Conservation (phyloP, 2,329 filamentous ascomycete genomes). For the Beauveria bassiana region DNA sequence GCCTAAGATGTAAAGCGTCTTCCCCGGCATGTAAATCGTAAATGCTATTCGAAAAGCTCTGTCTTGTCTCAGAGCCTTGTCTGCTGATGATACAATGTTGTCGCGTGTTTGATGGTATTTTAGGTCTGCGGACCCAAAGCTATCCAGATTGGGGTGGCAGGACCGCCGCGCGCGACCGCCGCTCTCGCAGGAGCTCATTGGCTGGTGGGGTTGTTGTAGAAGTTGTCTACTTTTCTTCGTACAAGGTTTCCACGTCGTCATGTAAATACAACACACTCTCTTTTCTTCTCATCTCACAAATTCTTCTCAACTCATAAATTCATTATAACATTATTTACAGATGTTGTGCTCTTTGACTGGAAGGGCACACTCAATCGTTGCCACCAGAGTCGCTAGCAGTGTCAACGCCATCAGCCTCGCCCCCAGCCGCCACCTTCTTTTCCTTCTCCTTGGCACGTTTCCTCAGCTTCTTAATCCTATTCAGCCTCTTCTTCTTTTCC, state of each 20-base stretch:
- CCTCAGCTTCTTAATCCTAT: constrained; percentile 34
- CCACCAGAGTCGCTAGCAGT: constrained; percentile 17
- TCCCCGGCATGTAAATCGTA: neutral
- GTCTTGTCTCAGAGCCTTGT: neutral
- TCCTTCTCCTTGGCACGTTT: constrained; percentile 50
- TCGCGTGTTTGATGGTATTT: constrained; percentile 8
- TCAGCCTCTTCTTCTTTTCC: constrained; percentile 50
- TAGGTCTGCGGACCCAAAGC: neutral
- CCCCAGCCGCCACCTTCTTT: constrained; percentile 37
- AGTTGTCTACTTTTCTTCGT: no score
- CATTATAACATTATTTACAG: neutral
- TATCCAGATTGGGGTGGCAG: constrained; percentile 4
- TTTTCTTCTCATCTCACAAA: neutral
- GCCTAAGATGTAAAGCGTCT: no score
- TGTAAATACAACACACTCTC: no score
- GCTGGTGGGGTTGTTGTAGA: constrained; percentile 4
- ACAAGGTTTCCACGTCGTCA: no score
- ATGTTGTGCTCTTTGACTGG: neutral
- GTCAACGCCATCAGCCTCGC: constrained; percentile 13
- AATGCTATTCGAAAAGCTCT: neutral
- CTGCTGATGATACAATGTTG: neutral
- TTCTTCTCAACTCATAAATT: neutral
- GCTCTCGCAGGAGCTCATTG: constrained; percentile 5
- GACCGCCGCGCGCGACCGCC: neutral
- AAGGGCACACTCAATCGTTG: constrained; percentile 11